Base-by-base conservation (phyloP, 1,139 yeast species). In the Sugiyamaella neomexicana region DNA sequence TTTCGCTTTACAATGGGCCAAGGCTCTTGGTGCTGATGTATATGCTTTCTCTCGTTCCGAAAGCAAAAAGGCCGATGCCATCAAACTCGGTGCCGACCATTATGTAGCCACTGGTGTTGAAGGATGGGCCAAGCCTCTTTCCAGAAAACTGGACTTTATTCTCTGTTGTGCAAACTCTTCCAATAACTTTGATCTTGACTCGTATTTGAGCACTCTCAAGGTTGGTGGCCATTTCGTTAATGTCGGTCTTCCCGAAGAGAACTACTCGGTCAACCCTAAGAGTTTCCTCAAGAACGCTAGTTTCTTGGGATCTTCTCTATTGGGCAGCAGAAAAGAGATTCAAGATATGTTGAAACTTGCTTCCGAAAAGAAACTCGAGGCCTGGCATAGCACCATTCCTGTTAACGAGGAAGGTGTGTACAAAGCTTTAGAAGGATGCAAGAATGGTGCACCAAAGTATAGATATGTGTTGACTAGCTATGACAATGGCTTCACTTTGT, bases 21-120 rank as follows among this genome's bases (percentile, higher is more conserved):
- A 73, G 56, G 83, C 83, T 5, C 65, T 80, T 61, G 83, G 82
- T 38, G 79, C 81, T 32, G 78, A 79, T 56, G 80, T 78, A 8
- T 69, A 70, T 56, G 80, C 79, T 9, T 72, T 80, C 61, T 76
- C 82, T 32, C 72, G 81, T 63, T 62, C 75, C n/a, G 67, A 68
- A 43, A 55, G 68, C 38, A 80, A 80, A 66, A 73, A 71, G 59
- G 75, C 66, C 20, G 80, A 77, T 58, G 81, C 82, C 17, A 27
- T 65, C 41, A 62, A 71, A 54, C 65, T 79, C 58, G 83, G 83
- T 20, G 57, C 57, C 17, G 54, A 54, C 31, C 48, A 55, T 20
- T 41, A 50, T 40, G 41, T 56, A 15, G 54, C 52, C 20, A 52
- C 58, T 41, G 50, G 43, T 10, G 43, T 39, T 36, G 53, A 32